A percentile compares a stretch with the other conserved stretches of the same genome.
Conservation (phyloP, 345 rosid genomes). For the Lepidium sativum region DNA sequence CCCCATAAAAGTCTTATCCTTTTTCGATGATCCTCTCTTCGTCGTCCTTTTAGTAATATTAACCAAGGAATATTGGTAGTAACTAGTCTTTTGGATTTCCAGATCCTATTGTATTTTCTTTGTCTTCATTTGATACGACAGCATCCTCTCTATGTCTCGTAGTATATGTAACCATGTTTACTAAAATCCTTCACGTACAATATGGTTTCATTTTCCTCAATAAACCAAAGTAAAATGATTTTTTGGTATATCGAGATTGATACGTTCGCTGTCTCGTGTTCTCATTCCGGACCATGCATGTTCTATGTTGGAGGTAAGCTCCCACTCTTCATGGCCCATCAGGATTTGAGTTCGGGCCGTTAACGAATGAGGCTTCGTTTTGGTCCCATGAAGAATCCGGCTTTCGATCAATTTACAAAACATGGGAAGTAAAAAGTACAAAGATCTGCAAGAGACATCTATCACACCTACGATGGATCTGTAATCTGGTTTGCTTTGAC, state of each 20-base stretch:
- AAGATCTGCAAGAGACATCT: too few relatives aligned
- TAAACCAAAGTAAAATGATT: not conserved
- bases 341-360: too few relatives aligned
- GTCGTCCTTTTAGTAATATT: not conserved
- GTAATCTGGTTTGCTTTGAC: too few relatives aligned
- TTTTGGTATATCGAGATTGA: not conserved
- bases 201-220: not conserved
- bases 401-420: too few relatives aligned
- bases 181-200: not conserved
- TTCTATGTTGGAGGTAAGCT: too few relatives aligned
- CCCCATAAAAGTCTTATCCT: not conserved
- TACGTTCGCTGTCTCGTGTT: not conserved
- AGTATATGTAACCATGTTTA: not conserved
- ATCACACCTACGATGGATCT: too few relatives aligned
- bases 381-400: too few relatives aligned
- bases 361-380: too few relatives aligned
- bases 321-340: too few relatives aligned
- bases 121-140: not conserved
- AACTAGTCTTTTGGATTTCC: not conserved
- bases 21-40: not conserved
- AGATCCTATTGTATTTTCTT: not conserved
- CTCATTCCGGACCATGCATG: too few relatives aligned
- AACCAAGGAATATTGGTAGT: not conserved
- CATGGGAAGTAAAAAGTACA: too few relatives aligned
- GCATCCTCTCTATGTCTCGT: not conserved